Percentiles rank a stretch among this genome's conserved stretches.
phyloP scores from a whole-genome alignment of 106 monocot genomes.

The Dendrobium nobile region DNA sequence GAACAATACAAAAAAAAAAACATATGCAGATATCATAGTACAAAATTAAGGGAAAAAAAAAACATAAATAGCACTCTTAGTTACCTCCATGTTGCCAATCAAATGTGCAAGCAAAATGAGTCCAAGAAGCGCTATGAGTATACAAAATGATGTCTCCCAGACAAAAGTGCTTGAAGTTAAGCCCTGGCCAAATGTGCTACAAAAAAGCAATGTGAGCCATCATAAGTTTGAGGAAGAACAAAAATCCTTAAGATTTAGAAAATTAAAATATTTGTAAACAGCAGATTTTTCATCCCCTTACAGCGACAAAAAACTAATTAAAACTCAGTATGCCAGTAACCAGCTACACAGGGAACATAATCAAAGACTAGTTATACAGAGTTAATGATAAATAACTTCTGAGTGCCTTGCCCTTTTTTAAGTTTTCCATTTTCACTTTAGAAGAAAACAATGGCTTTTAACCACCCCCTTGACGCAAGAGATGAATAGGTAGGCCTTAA shows the following conservation, averaged over 20 bases:
- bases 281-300: not conserved
- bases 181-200: constrained; percentile 59
- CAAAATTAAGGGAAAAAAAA: not conserved
- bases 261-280: not conserved
- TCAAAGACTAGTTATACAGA: not conserved
- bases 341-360: not conserved
- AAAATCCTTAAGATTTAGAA: not conserved
- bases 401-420: not conserved
- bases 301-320: not conserved
- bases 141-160: constrained; percentile 51
- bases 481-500: not conserved
- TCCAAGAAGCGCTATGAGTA: constrained; percentile 49
- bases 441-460: not conserved
- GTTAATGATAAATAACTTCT: not conserved
- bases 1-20: no score
- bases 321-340: not conserved
- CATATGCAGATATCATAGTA: not conserved
- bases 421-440: not conserved
- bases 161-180: constrained; percentile 53
- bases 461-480: not conserved
- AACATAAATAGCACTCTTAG: not conserved
- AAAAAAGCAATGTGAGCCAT: constrained; percentile 6
- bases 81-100: constrained; percentile 75
- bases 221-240: not conserved
- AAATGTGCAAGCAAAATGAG: constrained; percentile 66